A percentile compares a stretch with the other conserved stretches of the same genome.
Evolutionary conservation across 2,329 filamentous ascomycete species (phyloP).

Genomic region (Neopestalotiopsis rosae): DNA sequence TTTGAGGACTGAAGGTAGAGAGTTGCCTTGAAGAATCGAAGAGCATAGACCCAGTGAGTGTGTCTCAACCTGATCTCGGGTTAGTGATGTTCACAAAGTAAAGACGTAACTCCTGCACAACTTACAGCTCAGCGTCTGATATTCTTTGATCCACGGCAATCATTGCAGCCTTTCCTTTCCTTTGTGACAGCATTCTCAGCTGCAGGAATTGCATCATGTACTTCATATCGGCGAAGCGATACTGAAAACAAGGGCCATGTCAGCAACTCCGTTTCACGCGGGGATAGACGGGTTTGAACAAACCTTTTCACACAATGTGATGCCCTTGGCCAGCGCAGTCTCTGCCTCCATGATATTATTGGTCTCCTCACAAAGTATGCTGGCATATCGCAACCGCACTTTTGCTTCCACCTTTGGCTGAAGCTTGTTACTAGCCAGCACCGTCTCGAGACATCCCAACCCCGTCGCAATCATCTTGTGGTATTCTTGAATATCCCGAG

Average conservation of each 20-base stretch:
- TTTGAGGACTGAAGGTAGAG: conserved; percentile 68
- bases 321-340: conserved; percentile 73
- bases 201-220: conserved; percentile 80
- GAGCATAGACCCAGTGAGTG: conserved; percentile 76
- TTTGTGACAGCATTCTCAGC: conserved; percentile 72
- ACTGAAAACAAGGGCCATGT: conserved; percentile 38
- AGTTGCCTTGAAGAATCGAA: conserved; percentile 75
- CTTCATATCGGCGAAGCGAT: conserved; percentile 69
- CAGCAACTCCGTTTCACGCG: conserved; percentile 21
- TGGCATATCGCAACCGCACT: conserved; percentile 73
- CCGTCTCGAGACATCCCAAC: conserved; percentile 73
- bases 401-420: conserved; percentile 71
- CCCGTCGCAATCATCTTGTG: conserved; percentile 75
- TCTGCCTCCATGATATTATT: conserved; percentile 78
- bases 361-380: conserved; percentile 75
- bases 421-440: conserved; percentile 65
- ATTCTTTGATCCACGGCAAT: conserved; percentile 75
- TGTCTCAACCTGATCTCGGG: conserved; percentile 57
- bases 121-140: conserved; percentile 69
- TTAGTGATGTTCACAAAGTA: conserved; percentile 25
- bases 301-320: conserved; percentile 71
- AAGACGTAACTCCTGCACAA: conserved; percentile 13
- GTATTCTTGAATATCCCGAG: conserved; percentile 65
- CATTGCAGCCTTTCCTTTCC: conserved; percentile 74
- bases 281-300: neutral